Evolutionary conservation across 192 early-diverging fungal genomes (phyloP), one percentile per base, ranked within the genome.

Genomic region (Podila minutissima): DNA sequence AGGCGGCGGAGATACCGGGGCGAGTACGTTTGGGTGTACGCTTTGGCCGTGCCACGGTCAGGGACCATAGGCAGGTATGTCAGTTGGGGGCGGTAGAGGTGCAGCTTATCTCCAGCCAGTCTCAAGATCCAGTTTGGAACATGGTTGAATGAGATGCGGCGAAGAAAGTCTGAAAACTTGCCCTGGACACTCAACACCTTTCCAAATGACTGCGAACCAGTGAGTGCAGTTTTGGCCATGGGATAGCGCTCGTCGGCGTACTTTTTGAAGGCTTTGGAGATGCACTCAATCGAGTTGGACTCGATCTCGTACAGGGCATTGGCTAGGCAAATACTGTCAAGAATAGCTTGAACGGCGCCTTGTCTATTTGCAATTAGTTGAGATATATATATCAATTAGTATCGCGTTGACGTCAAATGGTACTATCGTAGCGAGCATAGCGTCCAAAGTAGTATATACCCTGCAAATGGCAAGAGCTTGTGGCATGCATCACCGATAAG

Each of bases 401-500:
- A 0, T 46, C 8, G 15, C 3, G 41, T 46, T 46, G 15, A 15
- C 13, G 41, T 46, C 41, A 46, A 46, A 46, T 46, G 41, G 41
- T 11, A 17, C 15, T 11, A 46, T 41, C 11, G 9, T 15, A 12
- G 3, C 41, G 41, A 46, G 4, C 41, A 10, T 46, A 15, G 15
- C 12, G 3, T 46, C 2, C 15, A 17, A 46, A 46, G 41, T 17
- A 11, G 41, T 15, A 15, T 50, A 62, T 74, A 74, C 73, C 75
- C 75, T 26, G 69, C 75, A 50, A 79, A 79, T 15, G 77, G 77
- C 28, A 81, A 46, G 6, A 83, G 33, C 35, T 83, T 83, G 48
- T 83, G 83, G 32, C 72, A 69, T 10, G 83, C 71, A 50, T 79
- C 83, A 8, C 84, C 83, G 13, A 81, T 31, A 48, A 84, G 62